Conservation (phyloP, 805 yeast genomes). For the Myxozyma geophila region DNA sequence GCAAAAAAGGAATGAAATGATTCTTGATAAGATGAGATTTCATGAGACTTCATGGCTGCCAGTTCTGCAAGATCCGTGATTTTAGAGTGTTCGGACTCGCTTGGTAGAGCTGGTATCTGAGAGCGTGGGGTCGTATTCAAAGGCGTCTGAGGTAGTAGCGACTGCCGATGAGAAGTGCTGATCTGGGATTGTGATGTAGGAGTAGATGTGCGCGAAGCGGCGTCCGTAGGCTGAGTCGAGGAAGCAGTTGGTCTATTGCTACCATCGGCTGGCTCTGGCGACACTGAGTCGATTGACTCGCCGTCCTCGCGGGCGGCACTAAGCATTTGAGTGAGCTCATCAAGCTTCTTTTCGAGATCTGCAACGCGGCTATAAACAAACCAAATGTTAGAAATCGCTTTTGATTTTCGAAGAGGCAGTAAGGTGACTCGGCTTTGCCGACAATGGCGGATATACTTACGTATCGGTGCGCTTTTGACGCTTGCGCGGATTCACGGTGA, state of each 20-base stretch:
- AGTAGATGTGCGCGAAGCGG: neutral
- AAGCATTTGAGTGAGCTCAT: slow-evolving; percentile 27
- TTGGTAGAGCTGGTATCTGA: neutral
- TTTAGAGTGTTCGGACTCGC: neutral
- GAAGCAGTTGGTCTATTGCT: neutral
- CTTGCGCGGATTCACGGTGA: slow-evolving; percentile 64
- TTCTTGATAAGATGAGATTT: neutral
- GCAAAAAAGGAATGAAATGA: neutral
- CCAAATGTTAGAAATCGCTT: neutral
- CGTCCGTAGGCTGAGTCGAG: neutral
- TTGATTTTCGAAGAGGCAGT: too few relatives aligned
- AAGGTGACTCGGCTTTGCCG: neutral
- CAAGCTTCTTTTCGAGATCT: slow-evolving; percentile 45
- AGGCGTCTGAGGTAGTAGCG: neutral
- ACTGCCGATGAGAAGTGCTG: neutral
- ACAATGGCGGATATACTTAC: slow-evolving; percentile 27
- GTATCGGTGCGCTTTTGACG: slow-evolving; percentile 51
- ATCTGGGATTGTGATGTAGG: neutral
- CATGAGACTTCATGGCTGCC: slow-evolving; percentile 8
- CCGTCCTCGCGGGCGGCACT: slow-evolving; percentile 2
- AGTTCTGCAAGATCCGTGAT: slow-evolving; percentile 12
- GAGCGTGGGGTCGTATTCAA: neutral
- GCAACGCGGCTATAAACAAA: slow-evolving; percentile 40
- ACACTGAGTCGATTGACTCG: neutral
- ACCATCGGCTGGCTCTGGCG: slow-evolving; percentile 2